phyloP scores from a whole-genome alignment of 2,329 filamentous ascomycete genomes.

The Stachybotrys elegans region DNA sequence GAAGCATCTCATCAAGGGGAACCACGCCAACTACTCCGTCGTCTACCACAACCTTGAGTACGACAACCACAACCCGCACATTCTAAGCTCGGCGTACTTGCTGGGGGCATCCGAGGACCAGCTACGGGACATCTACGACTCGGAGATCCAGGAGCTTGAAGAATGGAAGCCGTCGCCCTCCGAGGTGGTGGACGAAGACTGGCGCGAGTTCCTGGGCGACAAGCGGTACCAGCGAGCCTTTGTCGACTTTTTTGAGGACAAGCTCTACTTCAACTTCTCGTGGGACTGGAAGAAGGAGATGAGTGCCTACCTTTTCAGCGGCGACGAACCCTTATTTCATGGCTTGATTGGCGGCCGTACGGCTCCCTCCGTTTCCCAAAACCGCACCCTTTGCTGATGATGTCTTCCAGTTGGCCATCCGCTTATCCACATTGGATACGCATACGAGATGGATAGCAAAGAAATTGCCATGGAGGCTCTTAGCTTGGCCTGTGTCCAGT shows the following conservation, averaged over 20 bases:
- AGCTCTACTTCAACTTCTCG: conserved; percentile 63
- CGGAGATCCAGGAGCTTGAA: conserved; percentile 65
- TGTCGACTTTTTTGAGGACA: conserved; percentile 93
- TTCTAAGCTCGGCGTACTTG: conserved; percentile 79
- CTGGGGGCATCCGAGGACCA: conserved; percentile 71
- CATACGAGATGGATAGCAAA: conserved; percentile 78
- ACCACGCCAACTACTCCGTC: conserved; percentile 85
- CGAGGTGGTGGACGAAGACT: conserved; percentile 79
- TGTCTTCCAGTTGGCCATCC: conserved; percentile 68
- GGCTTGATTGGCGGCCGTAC: conserved; percentile 72
- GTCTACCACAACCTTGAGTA: conserved; percentile 70
- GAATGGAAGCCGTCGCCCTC: conserved; percentile 79
- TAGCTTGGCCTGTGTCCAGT: conserved; percentile 55
- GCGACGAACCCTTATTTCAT: conserved; percentile 74
- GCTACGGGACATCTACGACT: conserved; percentile 76
- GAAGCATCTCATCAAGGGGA: conserved; percentile 86
- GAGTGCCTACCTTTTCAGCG: conserved; percentile 68
- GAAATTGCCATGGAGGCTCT: conserved; percentile 89
- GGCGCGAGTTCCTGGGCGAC: conserved; percentile 79
- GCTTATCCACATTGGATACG: conserved; percentile 93
- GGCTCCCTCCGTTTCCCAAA: conserved; percentile 21
- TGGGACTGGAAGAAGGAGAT: conserved; percentile 84
- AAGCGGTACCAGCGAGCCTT: conserved; percentile 81
- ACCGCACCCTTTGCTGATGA: conserved; percentile 13
- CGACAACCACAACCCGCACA: conserved; percentile 80